Evolutionary conservation across 768 basidiomycete species (phyloP).

Genomic region (Macrolepiota dolichaula): DNA sequence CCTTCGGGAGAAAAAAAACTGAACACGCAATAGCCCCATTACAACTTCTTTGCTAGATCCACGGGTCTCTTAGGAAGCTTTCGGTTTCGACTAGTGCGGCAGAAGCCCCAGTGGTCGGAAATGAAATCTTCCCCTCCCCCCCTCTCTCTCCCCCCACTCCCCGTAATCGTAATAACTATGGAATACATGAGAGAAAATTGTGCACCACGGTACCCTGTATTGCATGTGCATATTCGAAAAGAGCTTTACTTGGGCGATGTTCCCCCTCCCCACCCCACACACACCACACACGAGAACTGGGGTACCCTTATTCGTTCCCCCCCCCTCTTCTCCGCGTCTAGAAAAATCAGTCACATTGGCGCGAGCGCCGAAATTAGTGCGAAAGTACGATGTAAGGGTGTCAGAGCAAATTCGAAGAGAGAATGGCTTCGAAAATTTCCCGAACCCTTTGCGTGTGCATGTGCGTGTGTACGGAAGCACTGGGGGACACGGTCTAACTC

Average conservation of each 20-base stretch:
- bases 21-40: no score
- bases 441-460: neutral
- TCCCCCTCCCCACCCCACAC: no score
- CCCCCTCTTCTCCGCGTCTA: no score
- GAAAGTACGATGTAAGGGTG: neutral
- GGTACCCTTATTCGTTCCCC: neutral
- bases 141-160: neutral
- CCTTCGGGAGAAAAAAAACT: no score
- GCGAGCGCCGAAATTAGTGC: neutral
- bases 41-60: conserved; percentile 3
- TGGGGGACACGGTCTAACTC: no score
- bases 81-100: neutral
- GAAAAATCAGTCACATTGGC: no score
- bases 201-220: no score
- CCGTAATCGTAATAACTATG: neutral
- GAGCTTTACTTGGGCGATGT: no score
- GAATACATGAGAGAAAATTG: neutral
- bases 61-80: neutral
- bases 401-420: conserved; percentile 1
- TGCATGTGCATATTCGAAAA: no score
- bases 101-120: neutral
- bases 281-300: neutral
- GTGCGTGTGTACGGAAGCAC: no score
- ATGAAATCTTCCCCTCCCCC: neutral
- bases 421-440: neutral